Evolutionary conservation across 1,284 basidiomycete genomes (phyloP).

Genomic region (Ustilago loliicola): DNA sequence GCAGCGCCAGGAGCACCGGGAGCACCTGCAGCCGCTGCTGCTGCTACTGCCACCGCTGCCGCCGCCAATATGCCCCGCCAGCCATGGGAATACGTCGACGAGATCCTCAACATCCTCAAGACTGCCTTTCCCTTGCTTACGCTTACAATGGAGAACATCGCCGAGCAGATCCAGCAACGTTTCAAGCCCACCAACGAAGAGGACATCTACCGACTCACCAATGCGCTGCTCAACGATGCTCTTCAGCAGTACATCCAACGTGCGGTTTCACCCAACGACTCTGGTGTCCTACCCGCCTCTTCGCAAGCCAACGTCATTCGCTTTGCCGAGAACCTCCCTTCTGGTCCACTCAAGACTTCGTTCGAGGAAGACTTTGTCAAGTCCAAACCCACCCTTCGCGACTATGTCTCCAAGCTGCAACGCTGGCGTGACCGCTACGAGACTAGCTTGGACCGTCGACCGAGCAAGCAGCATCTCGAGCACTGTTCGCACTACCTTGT

Average conservation of each 20-base stretch:
- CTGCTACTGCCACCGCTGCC: slow-evolving; percentile 50
- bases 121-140: slow-evolving; percentile 96
- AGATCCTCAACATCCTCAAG: slow-evolving; percentile 93
- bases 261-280: slow-evolving; percentile 74
- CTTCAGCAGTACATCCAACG: slow-evolving; percentile 71
- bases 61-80: slow-evolving; percentile 73
- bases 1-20: slow-evolving; percentile 15
- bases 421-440: slow-evolving; percentile 95
- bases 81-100: slow-evolving; percentile 92
- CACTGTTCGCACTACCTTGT: slow-evolving; percentile 91
- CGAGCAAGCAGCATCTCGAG: slow-evolving; percentile 88
- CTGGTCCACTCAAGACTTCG: slow-evolving; percentile 75
- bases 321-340: slow-evolving; percentile 76
- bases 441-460: slow-evolving; percentile 82
- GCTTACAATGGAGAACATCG: slow-evolving; percentile 95
- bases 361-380: slow-evolving; percentile 93
- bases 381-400: slow-evolving; percentile 83
- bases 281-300: slow-evolving; percentile 78
- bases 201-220: slow-evolving; percentile 92
- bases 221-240: slow-evolving; percentile 81
- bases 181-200: slow-evolving; percentile 94
- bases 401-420: slow-evolving; percentile 90
- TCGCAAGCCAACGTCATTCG: slow-evolving; percentile 77
- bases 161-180: slow-evolving; percentile 91
- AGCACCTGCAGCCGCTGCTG: slow-evolving; percentile 42